These are phyloP conservation scores for Pseudogymnoascus sp. DNA, from an alignment of 2,329 filamentous ascomycete species.

Conservation along the genomic window DNA sequence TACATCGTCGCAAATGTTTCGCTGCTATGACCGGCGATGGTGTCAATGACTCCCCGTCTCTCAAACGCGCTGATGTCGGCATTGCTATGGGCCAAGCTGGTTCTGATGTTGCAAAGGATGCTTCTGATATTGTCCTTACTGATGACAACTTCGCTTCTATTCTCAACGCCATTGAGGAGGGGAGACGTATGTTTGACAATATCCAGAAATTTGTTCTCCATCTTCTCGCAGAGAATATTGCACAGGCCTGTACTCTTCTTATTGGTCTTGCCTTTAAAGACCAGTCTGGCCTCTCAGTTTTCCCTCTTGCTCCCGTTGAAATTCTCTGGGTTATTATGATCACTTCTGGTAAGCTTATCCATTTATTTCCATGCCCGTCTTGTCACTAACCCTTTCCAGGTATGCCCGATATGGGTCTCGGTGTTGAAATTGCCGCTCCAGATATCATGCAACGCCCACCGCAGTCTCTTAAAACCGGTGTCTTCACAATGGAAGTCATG, in stretches of 20 bases:
- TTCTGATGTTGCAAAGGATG: conserved; percentile 71
- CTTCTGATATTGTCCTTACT: conserved; percentile 79
- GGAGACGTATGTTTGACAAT: conserved; percentile 62
- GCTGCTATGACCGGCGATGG: conserved; percentile 96
- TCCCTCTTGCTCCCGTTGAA: conserved; percentile 76
- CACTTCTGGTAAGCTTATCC: conserved; percentile 55
- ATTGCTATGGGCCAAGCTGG: conserved; percentile 70
- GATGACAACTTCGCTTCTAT: conserved; percentile 85
- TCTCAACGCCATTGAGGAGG: conserved; percentile 63
- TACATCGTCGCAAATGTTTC: conserved; percentile 67
- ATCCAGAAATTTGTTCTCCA: conserved; percentile 77
- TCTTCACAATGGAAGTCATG: conserved; percentile 72
- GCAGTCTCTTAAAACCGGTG: conserved; percentile 56
- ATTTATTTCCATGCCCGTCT: not conserved
- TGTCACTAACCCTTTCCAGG: conserved; percentile 12
- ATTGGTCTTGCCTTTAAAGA: conserved; percentile 80
- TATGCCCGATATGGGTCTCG: conserved; percentile 80
- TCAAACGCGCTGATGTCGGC: conserved; percentile 79
- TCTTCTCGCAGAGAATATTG: conserved; percentile 72
- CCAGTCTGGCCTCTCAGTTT: conserved; percentile 61
- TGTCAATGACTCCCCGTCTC: conserved; percentile 86
- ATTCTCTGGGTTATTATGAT: conserved; percentile 95
- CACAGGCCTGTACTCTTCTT: conserved; percentile 72
- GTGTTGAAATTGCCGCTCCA: conserved; percentile 64
- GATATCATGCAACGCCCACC: conserved; percentile 77